Base-by-base conservation (phyloP, 164 flowering plant species). In the Berberis vulgaris region DNA sequence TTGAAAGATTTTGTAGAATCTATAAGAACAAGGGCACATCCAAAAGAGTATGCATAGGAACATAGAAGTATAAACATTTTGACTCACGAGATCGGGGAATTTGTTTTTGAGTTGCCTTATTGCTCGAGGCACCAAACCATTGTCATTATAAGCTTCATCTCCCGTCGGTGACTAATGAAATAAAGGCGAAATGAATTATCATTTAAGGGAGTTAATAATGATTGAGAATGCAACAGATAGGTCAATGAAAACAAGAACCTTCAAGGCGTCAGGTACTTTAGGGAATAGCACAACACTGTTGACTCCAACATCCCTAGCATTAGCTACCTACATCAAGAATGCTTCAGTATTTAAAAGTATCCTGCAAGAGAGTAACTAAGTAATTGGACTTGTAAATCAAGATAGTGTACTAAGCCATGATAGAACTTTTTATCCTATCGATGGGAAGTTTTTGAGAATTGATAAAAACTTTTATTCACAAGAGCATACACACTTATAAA, bases 241-340 rank as follows among this genome's bases (percentile, higher is more conserved):
- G 49, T 38, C 9, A 59, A 38, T 42, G 61, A 57, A 45, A 61
- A 3, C 7, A 66, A 43, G 45, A 65, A 94, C 99, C 99, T 95
- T 95, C 64, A 91, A 74, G 41, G 86, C 90, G 80, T 95, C 99
- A 41, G 97, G 96, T 66, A 95, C 87, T 83, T 95, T 95, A 43
- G 99, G 99, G 72, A 95, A 95, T 57, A 89, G 86, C 74, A 95
- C 96, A 67, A 87, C 63, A 68, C 91, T 87, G 65, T 95, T 86
- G 8, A 95, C 89, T 49, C 99, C 99, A 68, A 95, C 97, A 86
- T 89, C 97, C 12, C 86, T 79, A 40, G 99, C 99, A 71, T 85
- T 94, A 12, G 81, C 67, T 40, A 94, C 97, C 99, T 91, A 78
- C 66, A 70, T 41, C 11, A 65, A 52, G 26, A 49, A 63, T 38